Evolutionary conservation across 2,329 filamentous ascomycete species (phyloP).

Genomic region (Aspergillus proliferans): DNA sequence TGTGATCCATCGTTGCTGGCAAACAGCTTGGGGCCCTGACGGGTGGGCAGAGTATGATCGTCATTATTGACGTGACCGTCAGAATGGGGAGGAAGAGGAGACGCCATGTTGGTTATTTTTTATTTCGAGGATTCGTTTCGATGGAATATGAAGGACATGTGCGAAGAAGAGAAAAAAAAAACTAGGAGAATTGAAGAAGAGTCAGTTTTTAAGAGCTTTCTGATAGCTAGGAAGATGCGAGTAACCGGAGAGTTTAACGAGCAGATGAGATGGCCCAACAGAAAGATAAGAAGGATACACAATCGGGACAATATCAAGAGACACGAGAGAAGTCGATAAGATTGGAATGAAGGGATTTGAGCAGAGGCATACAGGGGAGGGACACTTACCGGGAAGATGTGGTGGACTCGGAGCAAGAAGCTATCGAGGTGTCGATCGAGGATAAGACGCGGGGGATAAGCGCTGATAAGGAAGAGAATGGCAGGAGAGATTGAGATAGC

Average conservation of each 20-base stretch:
- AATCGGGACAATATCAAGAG: not conserved
- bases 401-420: not conserved
- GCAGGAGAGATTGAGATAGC: not conserved
- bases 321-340: not conserved
- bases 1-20: slow-evolving; percentile 26
- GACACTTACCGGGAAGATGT: not conserved
- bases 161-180: not conserved
- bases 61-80: slow-evolving; percentile 22
- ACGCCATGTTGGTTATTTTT: slow-evolving; percentile 22
- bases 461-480: slow-evolving; percentile 4
- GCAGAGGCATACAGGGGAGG: slow-evolving; percentile 2
- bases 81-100: slow-evolving; percentile 20
- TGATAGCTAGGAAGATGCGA: not conserved
- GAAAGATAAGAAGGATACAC: slow-evolving; percentile 8
- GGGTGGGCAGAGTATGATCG: slow-evolving; percentile 19
- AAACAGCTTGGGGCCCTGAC: slow-evolving; percentile 27
- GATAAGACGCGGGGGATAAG: not conserved
- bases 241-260: not conserved
- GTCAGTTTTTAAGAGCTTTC: not conserved
- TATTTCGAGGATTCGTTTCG: not conserved
- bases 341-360: slow-evolving; percentile 1
- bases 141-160: not conserved
- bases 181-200: not conserved
- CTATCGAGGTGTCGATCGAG: not conserved
- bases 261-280: not conserved